phyloP scores from a whole-genome alignment of 2,329 filamentous ascomycete genomes.

The Exophiala calicioides region DNA sequence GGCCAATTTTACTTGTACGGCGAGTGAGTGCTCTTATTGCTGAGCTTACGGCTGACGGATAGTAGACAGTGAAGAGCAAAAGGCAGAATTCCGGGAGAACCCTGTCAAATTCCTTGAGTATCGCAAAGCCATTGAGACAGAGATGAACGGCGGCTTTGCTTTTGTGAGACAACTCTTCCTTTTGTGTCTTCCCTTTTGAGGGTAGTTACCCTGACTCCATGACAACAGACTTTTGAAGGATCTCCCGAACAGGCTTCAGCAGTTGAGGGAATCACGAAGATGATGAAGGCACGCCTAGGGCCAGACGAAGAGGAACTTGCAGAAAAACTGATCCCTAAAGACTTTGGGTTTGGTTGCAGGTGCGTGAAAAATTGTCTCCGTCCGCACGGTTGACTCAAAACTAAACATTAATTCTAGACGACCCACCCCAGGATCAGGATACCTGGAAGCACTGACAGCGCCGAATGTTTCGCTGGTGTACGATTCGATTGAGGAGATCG shows the following conservation, averaged over 20 bases:
- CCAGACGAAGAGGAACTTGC: constrained; percentile 33
- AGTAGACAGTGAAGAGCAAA: constrained; percentile 24
- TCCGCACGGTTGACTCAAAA: too few relatives aligned
- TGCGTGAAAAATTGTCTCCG: too few relatives aligned
- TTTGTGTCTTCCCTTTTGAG: too few relatives aligned
- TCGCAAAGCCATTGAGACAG: constrained; percentile 34
- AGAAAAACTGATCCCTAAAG: constrained; percentile 32
- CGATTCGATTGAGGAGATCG: constrained; percentile 16
- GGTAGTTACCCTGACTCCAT: too few relatives aligned
- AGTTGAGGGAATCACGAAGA: constrained; percentile 45
- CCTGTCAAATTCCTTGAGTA: constrained; percentile 30
- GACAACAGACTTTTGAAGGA: constrained; percentile 16
- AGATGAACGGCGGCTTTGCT: constrained; percentile 30
- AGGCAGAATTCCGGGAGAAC: constrained; percentile 18
- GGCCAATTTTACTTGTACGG: too few relatives aligned
- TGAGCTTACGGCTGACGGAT: not conserved
- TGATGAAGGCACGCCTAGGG: constrained; percentile 43
- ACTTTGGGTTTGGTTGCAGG: constrained; percentile 40
- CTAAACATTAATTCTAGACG: too few relatives aligned
- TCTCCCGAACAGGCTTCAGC: constrained; percentile 12
- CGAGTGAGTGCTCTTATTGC: constrained; percentile 31
- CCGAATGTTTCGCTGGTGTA: constrained; percentile 27
- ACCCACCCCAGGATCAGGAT: constrained; percentile 48
- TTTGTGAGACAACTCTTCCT: too few relatives aligned
- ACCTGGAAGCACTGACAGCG: constrained; percentile 32